Evolutionary conservation across 2,329 filamentous ascomycete species (phyloP), one percentile per base, ranked within the genome.

Genomic region (Beauveria sp.): DNA sequence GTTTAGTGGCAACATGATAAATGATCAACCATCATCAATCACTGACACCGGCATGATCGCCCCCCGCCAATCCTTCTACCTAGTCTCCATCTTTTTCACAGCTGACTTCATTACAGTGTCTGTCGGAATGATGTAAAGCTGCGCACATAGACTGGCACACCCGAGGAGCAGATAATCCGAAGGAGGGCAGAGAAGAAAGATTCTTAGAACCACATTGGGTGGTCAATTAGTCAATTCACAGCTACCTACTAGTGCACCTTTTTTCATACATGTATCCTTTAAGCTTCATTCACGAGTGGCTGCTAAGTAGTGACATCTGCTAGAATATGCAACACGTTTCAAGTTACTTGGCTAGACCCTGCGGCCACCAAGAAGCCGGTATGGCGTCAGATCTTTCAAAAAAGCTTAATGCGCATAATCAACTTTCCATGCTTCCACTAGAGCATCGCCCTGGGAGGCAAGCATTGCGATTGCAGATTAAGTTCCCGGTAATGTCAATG

Each of bases 11-110:
- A 58, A 58, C 24, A 14, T 47, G 49, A 24, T n/a, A 18, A 28
- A 38, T 58, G 43, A 58, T 26, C 55, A 58, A 30, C 30, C 55
- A 50, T 58, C 56, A 51, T 58, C 46, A 43, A 58, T 58, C 56
- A 58, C 46, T 34, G 42, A 51, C 46, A 26, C 30, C 56, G 46
- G 46, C 46, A 58, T 51, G 56, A 58, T 58, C 56, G 34, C 22
- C 47, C 26, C 56, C 56, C 56, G 56, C 24, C 47, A 58, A 58
- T 58, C 46, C 38, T 51, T 51, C 45, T 20, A 6, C 49, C 30
- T 40, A 6, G 30, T 40, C 55, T 22, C 56, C 56, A 58, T 58
- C 46, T 58, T 51, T 47, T 57, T 24, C n/a, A 20, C 10, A 24
- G 30, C 9, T 34, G 26, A 16, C 28, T 18, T 18, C n/a, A 28